Percentiles rank a stretch among this genome's conserved stretches.
phyloP scores from a whole-genome alignment of 2,329 filamentous ascomycete genomes.

The Blastomyces percursus region DNA sequence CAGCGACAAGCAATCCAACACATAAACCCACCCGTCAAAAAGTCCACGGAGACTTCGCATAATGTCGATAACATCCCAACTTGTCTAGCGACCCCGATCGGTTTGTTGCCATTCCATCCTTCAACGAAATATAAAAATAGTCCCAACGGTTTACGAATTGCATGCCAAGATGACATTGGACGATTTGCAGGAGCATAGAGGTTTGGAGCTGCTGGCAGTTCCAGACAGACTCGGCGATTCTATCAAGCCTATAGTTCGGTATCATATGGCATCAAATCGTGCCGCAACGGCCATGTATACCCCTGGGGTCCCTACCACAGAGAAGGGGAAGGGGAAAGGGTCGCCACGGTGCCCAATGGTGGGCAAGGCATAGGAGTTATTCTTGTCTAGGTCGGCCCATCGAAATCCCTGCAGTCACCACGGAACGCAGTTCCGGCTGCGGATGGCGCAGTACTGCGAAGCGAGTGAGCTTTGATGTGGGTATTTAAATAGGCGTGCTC shows the following conservation, averaged over 20 bases:
- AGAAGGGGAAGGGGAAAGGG: neutral
- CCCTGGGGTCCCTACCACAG: neutral
- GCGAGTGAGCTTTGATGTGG: neutral
- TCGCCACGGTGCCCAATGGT: neutral
- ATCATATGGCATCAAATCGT: neutral
- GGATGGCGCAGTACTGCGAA: neutral
- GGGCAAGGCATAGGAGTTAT: neutral
- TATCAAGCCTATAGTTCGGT: neutral
- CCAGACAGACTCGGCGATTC: neutral
- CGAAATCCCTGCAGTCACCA: neutral
- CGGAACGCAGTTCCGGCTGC: neutral
- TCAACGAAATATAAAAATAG: neutral
- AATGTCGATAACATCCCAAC: neutral
- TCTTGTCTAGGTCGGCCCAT: neutral
- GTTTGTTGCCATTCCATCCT: neutral
- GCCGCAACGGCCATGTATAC: neutral
- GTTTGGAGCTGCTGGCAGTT: neutral
- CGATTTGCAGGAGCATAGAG: neutral
- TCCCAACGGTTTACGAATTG: neutral
- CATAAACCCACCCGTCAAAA: constrained; percentile 6
- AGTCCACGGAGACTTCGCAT: constrained; percentile 1
- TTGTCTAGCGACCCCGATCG: neutral
- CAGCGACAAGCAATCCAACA: constrained; percentile 8
- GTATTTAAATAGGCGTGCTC: neutral
- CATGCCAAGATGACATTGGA: neutral